Evolutionary conservation across 129 eudicot genomes (phyloP), one percentile per base, ranked within the genome.

Genomic region (Daucus carota): DNA sequence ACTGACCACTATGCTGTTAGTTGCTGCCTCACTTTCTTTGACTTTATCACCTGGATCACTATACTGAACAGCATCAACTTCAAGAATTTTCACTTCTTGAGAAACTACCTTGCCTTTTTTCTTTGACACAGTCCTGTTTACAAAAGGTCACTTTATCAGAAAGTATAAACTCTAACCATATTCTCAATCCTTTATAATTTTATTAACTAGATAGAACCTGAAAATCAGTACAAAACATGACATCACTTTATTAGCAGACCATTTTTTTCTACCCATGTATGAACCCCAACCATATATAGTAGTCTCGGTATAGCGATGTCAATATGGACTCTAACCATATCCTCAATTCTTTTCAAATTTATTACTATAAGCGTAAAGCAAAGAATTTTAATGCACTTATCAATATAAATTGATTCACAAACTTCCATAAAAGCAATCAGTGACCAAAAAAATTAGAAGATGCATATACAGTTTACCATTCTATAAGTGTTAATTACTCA

Each of bases 41-140:
- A 41, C 32, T 65, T 73, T 72, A 44, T 20, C 42, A 12, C 59
- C 70, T 11, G 10, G 12, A 40, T 54, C 22, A 14, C 34, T 42
- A 48, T 16, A 46, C 74, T 75, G 1, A 45, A 38, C 32, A 33
- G 33, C 18, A 43, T 79, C 74, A 32, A 20, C 34, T 41, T 80
- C 69, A 22, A 32, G 17, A 81, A 50, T 28, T 48, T 48, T 79
- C 36, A 48, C 71, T 66, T 80, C 84, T 43, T 71, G 33, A 33
- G 77, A 47, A 12, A 65, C 62, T 34, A 77, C 84, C 70, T 69
- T 73, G 63, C 17, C 77, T 76, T 87, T 76, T 66, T 87, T 78
- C 76, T 81, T 75, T 36, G 72, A 48, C 47, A 78, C 77, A 12
- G 79, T 50, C 68, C 17, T 60, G 17, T 22, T 43, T 57, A 57